Base-by-base conservation (phyloP, 2,329 filamentous ascomycete genomes). In the Capronia americana region DNA sequence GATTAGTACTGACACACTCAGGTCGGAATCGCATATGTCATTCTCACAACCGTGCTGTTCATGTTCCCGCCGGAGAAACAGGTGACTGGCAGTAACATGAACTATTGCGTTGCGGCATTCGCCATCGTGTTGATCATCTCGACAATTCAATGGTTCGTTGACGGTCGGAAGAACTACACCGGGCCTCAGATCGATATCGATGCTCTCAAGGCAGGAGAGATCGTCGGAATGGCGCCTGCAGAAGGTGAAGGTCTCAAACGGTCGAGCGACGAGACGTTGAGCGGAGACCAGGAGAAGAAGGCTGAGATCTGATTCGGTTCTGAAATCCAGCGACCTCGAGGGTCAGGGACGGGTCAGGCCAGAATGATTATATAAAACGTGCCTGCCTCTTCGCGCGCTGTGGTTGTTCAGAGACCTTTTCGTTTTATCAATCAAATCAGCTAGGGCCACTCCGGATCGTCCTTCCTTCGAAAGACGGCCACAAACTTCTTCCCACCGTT, bases 401-500 rank as follows among this genome's bases (percentile, higher is more conserved):
- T 26, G 20, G 26, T 12, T 24, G 11, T 53, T 26, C 1, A 24
- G 26, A 28, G 23, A 20, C 14, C 48, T 14, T 6, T 14, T 53
- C 20, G n/a, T 26, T 11, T 26, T 51, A 8, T 51, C 24, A 26
- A n/a, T n/a, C 10, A 12, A 12, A 44, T 68, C 55, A 66, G 12
- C 48, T 48, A n/a, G 68, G 68, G 68, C 92, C 92, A 96, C 20
- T 86, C 84, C 7, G 92, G 93, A 81, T 97, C 90, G 75, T 91
- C 88, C 69, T 90, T 80, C 69, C 95, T 88, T 75, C 90, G 86
- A 77, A 95, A 99, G 57, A 96, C 87, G 48, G 93, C 94, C 56
- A 98, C 90, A 79, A 91, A 96, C 80, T 98, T 99, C 75, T 88
- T 87, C 0, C 95, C 95, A 50, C 91, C 88, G 79, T 98, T 97